These are phyloP conservation scores for Monilinia fructicola DNA, from an alignment of 2,329 filamentous ascomycete species.

Conservation along the genomic window DNA sequence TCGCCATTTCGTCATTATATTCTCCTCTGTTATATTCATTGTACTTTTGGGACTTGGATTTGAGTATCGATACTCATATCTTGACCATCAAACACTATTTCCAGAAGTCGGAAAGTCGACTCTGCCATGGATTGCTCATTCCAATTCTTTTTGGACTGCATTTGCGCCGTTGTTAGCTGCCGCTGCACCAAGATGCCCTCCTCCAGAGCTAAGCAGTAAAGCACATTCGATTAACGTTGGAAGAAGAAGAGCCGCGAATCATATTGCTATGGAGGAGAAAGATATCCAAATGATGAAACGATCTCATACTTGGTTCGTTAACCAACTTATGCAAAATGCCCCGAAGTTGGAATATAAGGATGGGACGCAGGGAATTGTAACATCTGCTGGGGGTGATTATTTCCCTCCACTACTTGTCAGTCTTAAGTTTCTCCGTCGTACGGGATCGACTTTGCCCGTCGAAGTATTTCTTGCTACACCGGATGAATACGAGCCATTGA, in stretches of 20 bases:
- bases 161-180: constrained; percentile 29
- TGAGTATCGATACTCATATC: constrained; percentile 11
- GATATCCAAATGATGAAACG: constrained; percentile 27
- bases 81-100: constrained; percentile 1
- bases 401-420: constrained; percentile 44
- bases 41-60: constrained; percentile 6
- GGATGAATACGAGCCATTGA: constrained; percentile 42
- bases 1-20: background rate
- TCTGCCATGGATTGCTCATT: constrained; percentile 7
- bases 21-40: constrained; percentile 1
- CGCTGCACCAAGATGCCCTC: constrained; percentile 27
- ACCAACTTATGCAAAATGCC: background rate
- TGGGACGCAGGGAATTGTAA: constrained; percentile 45
- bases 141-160: constrained; percentile 27
- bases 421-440: constrained; percentile 44
- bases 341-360: constrained; percentile 4
- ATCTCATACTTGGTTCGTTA: constrained; percentile 23
- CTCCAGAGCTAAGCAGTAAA: constrained; percentile 23
- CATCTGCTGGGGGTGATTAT: constrained; percentile 42
- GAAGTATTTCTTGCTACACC: constrained; percentile 45
- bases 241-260: background rate
- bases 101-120: background rate
- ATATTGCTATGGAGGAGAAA: constrained; percentile 21
- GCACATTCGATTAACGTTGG: constrained; percentile 5
- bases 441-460: constrained; percentile 42